Evolutionary conservation across 257 asterid genomes (phyloP).

Genomic region (Paraleonurus japonicus): DNA sequence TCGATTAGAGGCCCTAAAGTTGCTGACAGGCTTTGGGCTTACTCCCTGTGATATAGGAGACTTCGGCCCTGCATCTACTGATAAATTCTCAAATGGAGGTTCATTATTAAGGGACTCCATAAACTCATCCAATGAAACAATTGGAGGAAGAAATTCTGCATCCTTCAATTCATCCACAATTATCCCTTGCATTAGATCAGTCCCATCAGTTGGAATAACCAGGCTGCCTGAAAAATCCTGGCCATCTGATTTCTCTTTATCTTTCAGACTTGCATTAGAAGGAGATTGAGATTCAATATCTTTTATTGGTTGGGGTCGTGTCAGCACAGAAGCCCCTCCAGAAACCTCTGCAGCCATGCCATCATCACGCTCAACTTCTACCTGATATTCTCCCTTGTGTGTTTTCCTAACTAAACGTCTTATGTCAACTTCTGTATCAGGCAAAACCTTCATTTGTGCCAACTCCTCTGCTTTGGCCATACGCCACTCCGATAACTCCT

Average conservation of each 20-base stretch:
- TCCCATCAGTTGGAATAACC: conserved; percentile 78
- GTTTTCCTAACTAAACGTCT: conserved; percentile 92
- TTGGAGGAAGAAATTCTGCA: conserved; percentile 82
- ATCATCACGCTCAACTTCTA: conserved; percentile 74
- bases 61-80: conserved; percentile 44
- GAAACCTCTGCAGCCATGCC: conserved; percentile 61
- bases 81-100: conserved; percentile 80
- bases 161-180: conserved; percentile 91
- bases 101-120: conserved; percentile 96
- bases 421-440: conserved; percentile 76
- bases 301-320: conserved; percentile 39
- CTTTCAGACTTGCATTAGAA: conserved; percentile 40
- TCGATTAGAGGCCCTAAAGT: conserved; percentile 31
- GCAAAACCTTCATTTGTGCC: conserved; percentile 89
- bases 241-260: conserved; percentile 49
- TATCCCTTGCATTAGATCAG: conserved; percentile 96
- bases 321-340: conserved; percentile 47
- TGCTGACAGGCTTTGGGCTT: conserved; percentile 34
- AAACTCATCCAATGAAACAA: conserved; percentile 88
- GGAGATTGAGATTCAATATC: conserved; percentile 35
- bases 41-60: conserved; percentile 34
- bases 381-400: conserved; percentile 97
- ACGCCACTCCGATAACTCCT: conserved; percentile 96
- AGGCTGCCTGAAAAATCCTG: conserved; percentile 62
- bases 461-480: conserved; percentile 90